These are phyloP conservation scores for Ophiostoma montium DNA, from an alignment of 2,329 filamentous ascomycete genomes.

Conservation along the genomic window DNA sequence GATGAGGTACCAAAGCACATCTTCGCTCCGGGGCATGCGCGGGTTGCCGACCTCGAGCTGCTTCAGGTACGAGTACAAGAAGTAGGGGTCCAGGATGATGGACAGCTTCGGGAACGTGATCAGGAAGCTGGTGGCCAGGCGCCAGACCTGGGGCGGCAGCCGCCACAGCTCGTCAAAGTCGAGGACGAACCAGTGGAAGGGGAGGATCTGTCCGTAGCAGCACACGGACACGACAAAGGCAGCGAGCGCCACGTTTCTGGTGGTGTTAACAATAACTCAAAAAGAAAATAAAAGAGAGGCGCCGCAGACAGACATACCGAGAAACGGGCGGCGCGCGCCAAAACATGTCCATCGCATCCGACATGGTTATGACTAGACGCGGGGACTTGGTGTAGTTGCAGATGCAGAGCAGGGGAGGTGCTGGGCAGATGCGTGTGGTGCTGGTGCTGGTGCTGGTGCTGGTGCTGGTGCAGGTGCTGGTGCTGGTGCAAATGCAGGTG, in stretches of 20 bases:
- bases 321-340: conserved; percentile 23
- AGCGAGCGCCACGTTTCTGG: conserved; percentile 53
- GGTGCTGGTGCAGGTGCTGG: too few relatives aligned
- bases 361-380: conserved; percentile 18
- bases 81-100: conserved; percentile 62
- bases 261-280: background rate
- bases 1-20: conserved; percentile 66
- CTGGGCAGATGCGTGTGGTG: too few relatives aligned
- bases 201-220: conserved; percentile 43
- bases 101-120: conserved; percentile 26
- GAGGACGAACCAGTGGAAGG: conserved; percentile 38
- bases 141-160: conserved; percentile 34
- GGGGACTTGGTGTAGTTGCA: too few relatives aligned
- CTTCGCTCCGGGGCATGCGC: conserved; percentile 61
- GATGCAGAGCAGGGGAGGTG: background rate
- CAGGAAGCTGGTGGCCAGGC: conserved; percentile 28
- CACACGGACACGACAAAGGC: conserved; percentile 49
- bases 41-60: conserved; percentile 58
- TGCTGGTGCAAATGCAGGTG: too few relatives aligned
- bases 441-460: too few relatives aligned
- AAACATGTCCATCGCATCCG: conserved; percentile 22
- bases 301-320: conserved; percentile 18
- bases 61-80: conserved; percentile 64
- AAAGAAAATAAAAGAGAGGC: background rate
- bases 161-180: conserved; percentile 37